Evolutionary conservation across 768 basidiomycete species (phyloP).

Genomic region (Boletus subcaerulescens): DNA sequence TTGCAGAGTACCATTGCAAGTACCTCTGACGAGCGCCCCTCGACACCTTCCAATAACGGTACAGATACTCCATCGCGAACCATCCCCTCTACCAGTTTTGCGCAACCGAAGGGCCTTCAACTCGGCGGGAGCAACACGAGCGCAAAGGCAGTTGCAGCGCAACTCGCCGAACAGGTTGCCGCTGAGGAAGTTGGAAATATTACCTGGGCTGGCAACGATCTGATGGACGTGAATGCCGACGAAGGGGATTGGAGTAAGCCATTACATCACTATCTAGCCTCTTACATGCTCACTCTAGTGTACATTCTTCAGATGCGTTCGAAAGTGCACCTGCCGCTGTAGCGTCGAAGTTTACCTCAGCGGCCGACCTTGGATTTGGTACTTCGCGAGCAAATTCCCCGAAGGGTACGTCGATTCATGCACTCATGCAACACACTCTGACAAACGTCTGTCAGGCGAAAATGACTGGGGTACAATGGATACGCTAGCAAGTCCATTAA

Average conservation of each 20-base stretch:
- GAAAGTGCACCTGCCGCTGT: constrained; percentile 49
- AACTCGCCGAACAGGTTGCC: constrained; percentile 56
- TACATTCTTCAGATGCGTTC: constrained; percentile 60
- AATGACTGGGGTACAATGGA: constrained; percentile 26
- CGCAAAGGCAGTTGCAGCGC: constrained; percentile 44
- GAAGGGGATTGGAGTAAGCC: constrained; percentile 90
- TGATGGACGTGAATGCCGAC: constrained; percentile 94
- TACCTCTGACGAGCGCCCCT: constrained; percentile 39
- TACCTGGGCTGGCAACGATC: constrained; percentile 72
- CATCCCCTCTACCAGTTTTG: constrained; percentile 16
- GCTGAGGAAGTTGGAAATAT: constrained; percentile 39
- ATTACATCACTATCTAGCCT: background rate
- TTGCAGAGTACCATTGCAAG: constrained; percentile 62
- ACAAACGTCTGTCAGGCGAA: background rate
- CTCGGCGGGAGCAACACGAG: constrained; percentile 58
- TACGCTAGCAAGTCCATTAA: background rate
- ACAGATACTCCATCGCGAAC: background rate
- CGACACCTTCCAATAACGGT: constrained; percentile 33
- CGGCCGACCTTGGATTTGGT: constrained; percentile 27
- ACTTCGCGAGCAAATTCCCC: constrained; percentile 12
- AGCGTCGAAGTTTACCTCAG: constrained; percentile 21
- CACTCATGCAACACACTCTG: background rate
- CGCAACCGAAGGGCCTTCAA: constrained; percentile 61
- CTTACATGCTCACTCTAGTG: background rate
- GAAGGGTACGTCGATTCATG: constrained; percentile 3